Percentiles rank a stretch among this genome's conserved stretches.
Evolutionary conservation across 2,329 filamentous ascomycete genomes (phyloP).

Genomic region (Fusarium graminum): DNA sequence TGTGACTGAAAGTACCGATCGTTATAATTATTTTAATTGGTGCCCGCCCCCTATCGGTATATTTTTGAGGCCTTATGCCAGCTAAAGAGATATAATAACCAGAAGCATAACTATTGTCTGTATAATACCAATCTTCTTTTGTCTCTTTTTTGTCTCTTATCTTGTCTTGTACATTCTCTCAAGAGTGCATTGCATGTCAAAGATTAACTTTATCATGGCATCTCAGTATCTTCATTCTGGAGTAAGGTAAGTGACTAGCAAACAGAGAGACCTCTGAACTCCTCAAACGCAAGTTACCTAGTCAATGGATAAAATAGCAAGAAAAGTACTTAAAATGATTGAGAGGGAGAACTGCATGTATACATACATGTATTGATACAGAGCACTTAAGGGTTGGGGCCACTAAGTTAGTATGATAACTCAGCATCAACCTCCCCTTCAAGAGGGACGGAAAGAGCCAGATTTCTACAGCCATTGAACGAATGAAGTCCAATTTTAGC

Average conservation of each 20-base stretch:
- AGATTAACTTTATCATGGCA: not conserved
- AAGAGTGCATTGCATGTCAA: not conserved
- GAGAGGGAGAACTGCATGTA: not conserved
- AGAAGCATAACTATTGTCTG: not conserved
- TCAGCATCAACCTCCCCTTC: slow-evolving; percentile 16
- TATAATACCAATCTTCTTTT: not conserved
- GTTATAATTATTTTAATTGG: too few species aligned
- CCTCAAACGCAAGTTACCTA: not conserved
- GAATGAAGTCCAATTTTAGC: slow-evolving; percentile 1
- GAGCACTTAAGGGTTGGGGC: slow-evolving; percentile 7
- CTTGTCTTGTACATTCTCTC: not conserved
- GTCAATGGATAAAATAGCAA: not conserved
- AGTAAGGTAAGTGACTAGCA: slow-evolving; percentile 5
- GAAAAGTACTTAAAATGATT: not conserved
- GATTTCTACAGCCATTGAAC: not conserved
- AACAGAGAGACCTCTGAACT: not conserved
- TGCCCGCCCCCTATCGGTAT: too few species aligned
- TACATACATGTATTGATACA: not conserved
- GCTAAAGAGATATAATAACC: not conserved
- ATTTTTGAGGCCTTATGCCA: too few species aligned
- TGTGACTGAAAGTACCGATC: too few species aligned
- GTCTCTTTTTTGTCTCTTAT: too few species aligned
- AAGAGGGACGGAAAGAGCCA: not conserved
- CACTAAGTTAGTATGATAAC: slow-evolving; percentile 11
- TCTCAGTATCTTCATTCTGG: not conserved